Percentiles rank a stretch among this genome's conserved stretches.
These are phyloP conservation scores for Dacryopinax primogenitus DNA, from an alignment of 768 basidiomycete genomes.

Conservation along the genomic window DNA sequence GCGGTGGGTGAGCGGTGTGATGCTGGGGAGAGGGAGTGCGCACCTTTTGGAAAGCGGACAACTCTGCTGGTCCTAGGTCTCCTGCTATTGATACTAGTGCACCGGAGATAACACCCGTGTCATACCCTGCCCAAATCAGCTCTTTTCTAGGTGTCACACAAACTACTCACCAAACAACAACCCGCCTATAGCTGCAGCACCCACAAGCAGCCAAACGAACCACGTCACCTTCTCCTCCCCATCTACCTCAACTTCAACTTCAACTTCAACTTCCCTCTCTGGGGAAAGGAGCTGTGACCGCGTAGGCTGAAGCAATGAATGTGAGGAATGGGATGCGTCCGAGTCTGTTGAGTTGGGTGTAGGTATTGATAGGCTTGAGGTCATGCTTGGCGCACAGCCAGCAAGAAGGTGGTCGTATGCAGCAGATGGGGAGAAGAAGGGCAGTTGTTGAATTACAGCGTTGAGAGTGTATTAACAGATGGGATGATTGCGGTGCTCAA, in stretches of 20 bases:
- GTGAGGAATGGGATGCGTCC: too few relatives aligned
- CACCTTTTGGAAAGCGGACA: slow-evolving; percentile 56
- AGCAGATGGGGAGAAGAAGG: too few relatives aligned
- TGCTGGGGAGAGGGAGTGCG: slow-evolving; percentile 8
- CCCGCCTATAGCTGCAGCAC: slow-evolving; percentile 62
- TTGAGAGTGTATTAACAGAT: too few relatives aligned
- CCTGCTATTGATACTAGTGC: slow-evolving; percentile 61
- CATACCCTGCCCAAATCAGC: slow-evolving; percentile 43
- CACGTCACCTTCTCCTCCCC: slow-evolving; percentile 39
- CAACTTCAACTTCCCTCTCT: too few relatives aligned
- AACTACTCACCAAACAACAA: slow-evolving; percentile 51
- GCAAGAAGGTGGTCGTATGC: too few relatives aligned
- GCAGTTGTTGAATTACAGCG: too few relatives aligned
- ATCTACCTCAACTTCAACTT: slow-evolving; percentile 23
- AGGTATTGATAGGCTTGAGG: too few relatives aligned
- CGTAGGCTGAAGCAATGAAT: too few relatives aligned
- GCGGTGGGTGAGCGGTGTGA: not conserved
- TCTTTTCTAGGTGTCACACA: not conserved
- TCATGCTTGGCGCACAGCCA: too few relatives aligned
- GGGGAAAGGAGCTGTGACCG: too few relatives aligned
- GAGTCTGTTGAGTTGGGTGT: too few relatives aligned
- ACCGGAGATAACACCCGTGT: slow-evolving; percentile 70
- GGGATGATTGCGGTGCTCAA: too few relatives aligned
- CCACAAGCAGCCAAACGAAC: slow-evolving; percentile 68
- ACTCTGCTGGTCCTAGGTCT: slow-evolving; percentile 45